Conservation (phyloP, 805 yeast species). For the Ogataea populi-albae region DNA sequence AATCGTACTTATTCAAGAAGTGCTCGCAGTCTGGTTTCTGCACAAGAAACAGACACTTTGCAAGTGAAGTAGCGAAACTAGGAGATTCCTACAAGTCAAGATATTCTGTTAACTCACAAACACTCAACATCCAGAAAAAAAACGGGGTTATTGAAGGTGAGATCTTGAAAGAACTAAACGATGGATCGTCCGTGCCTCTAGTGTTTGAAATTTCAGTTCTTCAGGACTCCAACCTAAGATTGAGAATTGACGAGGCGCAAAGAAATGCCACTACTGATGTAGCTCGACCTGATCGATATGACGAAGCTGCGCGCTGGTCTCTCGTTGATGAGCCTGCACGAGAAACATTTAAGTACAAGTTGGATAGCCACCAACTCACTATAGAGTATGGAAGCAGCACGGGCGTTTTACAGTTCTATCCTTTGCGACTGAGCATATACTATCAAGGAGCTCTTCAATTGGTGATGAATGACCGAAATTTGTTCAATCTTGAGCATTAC, state of each 20-base stretch:
- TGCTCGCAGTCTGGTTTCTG: constrained; percentile 87
- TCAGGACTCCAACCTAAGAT: constrained; percentile 55
- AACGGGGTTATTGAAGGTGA: constrained; percentile 41
- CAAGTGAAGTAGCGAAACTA: constrained; percentile 35
- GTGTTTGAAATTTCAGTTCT: constrained; percentile 60
- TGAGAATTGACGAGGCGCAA: constrained; percentile 63
- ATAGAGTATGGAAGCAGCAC: constrained; percentile 43
- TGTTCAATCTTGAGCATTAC: constrained; percentile 81
- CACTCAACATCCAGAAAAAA: constrained; percentile 29
- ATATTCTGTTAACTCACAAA: constrained; percentile 39
- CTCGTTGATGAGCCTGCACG: constrained; percentile 34
- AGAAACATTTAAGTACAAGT: constrained; percentile 20
- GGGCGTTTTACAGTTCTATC: constrained; percentile 42
- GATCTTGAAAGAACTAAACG: constrained; percentile 44
- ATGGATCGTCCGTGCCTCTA: constrained; percentile 41
- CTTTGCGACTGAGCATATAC: constrained; percentile 49
- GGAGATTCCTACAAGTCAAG: constrained; percentile 32
- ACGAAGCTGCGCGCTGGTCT: constrained; percentile 60
- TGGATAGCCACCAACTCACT: constrained; percentile 19
- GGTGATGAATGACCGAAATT: constrained; percentile 62
- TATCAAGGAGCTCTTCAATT: constrained; percentile 47
- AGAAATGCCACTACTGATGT: constrained; percentile 22
- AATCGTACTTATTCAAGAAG: constrained; percentile 66
- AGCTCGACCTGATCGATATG: constrained; percentile 48
- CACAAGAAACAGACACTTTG: constrained; percentile 69